A percentile compares a stretch with the other conserved stretches of the same genome.
These are phyloP conservation scores for Luzula sylvatica DNA, from an alignment of 176 grass and related monocot genomes.

Conservation along the genomic window DNA sequence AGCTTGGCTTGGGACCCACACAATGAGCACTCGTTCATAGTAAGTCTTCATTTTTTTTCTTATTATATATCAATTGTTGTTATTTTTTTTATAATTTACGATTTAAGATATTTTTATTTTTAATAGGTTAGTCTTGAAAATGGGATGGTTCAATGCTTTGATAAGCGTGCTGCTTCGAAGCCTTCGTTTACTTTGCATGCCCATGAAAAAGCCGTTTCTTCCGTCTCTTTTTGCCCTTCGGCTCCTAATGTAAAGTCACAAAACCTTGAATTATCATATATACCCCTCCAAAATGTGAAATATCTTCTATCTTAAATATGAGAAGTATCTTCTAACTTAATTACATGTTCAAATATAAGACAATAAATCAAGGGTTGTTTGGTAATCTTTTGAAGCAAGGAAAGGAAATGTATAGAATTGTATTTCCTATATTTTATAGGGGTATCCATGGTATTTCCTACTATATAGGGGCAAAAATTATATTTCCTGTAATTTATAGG, in stretches of 20 bases:
- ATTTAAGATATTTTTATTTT: background rate
- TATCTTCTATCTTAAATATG: too few species aligned
- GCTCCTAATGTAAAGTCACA: slow-evolving; percentile 39
- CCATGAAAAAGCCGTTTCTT: slow-evolving; percentile 37
- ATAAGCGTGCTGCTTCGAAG: slow-evolving; percentile 50
- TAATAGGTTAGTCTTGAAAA: slow-evolving; percentile 85
- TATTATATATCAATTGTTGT: slow-evolving; percentile 6
- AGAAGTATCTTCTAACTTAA: too few species aligned
- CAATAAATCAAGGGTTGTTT: too few species aligned
- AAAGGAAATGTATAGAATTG: too few species aligned
- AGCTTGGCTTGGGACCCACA: slow-evolving; percentile 89
- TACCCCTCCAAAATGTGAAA: too few species aligned
- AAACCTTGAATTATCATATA: too few species aligned
- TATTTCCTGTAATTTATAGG: too few species aligned
- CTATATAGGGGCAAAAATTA: too few species aligned
- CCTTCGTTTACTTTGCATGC: slow-evolving; percentile 72
- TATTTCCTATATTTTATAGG: too few species aligned
- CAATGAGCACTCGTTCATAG: slow-evolving; percentile 63
- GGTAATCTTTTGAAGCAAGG: too few species aligned
- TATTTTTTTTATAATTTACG: background rate
- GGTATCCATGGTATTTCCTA: too few species aligned
- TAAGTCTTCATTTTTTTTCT: slow-evolving; percentile 23
- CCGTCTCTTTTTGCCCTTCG: slow-evolving; percentile 27
- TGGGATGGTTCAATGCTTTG: slow-evolving; percentile 73
- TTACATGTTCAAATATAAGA: too few species aligned